Evolutionary conservation across 2,329 filamentous ascomycete species (phyloP), one percentile per base, ranked within the genome.

Genomic region (Trichoderma harzianum): DNA sequence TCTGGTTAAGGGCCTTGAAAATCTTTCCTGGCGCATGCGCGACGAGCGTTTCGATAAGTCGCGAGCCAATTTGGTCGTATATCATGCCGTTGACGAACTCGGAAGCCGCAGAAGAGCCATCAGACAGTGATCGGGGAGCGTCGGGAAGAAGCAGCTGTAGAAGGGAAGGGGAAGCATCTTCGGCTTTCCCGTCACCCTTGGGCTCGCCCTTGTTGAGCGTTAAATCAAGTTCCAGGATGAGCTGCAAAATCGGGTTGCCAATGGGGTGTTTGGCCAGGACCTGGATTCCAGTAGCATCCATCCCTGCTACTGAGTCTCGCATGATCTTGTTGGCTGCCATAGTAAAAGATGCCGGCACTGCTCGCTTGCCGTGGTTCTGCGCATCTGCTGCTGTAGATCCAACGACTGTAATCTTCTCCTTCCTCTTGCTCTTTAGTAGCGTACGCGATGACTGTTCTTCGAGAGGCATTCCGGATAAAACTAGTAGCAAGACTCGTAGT

Each of bases 231-330:
- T 95, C 93, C 4, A 99, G 84, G 34, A 99, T 85, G 1, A 98
- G 87, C 79, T 98, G 96, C n/a, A 99, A 86, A 0, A 94, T 92
- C 0, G 96, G 96, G 77, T 97, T 98, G 62, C 94, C 96, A 1
- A 95, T 93, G 5, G 93, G 93, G 78, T 98, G 95, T 24, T 91
- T 94, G 1, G 95, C 93, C 71, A 99, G 85, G 3, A 96, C 90
- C 32, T 94, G 90, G 32, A 98, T 87, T 76, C 94, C 92, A 4
- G 92, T 93, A 2, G 92, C 88, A 78, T 96, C 94, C 76, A 98
- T 87, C 1, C 88, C 89, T 1, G 90, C 86, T 11, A 93, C 90
- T 63, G 93, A 92, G 76, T 94, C 92, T 57, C 85, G 85, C 75
- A 98, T 93, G 74, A 98, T 92, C 80, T 97, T 95, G 76, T 92